Base-by-base conservation (phyloP, 2,329 filamentous ascomycete species). In the Colletotrichum melonis region DNA sequence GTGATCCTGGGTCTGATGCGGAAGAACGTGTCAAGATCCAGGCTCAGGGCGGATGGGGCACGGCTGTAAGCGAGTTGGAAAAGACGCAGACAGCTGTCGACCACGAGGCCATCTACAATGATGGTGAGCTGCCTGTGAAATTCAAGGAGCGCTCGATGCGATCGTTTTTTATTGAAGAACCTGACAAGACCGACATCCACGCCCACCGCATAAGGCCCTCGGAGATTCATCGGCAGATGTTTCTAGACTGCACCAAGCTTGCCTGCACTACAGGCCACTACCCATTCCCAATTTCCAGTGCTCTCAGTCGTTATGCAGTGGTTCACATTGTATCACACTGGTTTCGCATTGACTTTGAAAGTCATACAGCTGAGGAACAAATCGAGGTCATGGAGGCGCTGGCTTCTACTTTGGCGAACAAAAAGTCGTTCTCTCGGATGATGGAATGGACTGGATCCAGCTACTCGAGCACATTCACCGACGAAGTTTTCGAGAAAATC, bases 101-200 rank as follows among this genome's bases (percentile, higher is more conserved):
- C 12, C 58, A 68, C 0, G 75, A 76, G 19, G 28, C 75, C 1
- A 59, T 75, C 3, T 81, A 80, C 14, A 73, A 79, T 7, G 80
- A 81, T 35, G 79, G 76, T 0, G 55, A 66, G 1, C 68, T 81
- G 1, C 76, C 76, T 0, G 77, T 81, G 14, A 79, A 78, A 7
- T 80, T 81, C 11, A 68, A 78, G 5, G 80, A 80, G 28, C 76
- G 80, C 0, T 80, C 79, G 0, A 80, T 81, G 79, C 74, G 77
- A 5, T 46, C 75, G 0, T 81, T 79, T 19, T 81, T 81, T 26
- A 75, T 62, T 1, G 74, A 77, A n/a, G 52, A 68, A 2, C 56
- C 73, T 1, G 56, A 62, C 2, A 63, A 63, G 5, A 67, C 65
- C 7, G n/a, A 57, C 8, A 73, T 42, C 16, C 38, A 42, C 5